Evolutionary conservation across 345 rosid species (phyloP), one percentile per base, ranked within the genome.

Genomic region (Eutrema japonicum): DNA sequence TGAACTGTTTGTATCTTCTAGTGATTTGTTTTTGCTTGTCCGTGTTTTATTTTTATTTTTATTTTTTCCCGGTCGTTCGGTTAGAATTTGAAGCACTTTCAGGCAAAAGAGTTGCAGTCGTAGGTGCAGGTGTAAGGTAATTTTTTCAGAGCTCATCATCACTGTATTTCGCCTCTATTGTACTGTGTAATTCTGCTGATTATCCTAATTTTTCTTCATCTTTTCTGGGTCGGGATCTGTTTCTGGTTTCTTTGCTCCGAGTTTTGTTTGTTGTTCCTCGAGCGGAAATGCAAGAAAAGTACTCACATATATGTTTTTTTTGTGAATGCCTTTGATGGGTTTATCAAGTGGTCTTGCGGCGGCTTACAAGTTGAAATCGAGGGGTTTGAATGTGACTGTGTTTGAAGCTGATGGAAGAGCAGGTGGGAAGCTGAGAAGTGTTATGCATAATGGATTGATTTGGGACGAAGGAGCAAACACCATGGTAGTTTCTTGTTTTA

Each of bases 391-490:
- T 62, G 97, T 94, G 66, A 85, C 85, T 12, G 90, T 94, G 48
- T 88, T 88, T 72, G 97, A 91, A 87, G 85, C 96, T 46, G 96
- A 91, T 75, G 96, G 60, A 60, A 83, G 87, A 76, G 87, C 83
- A 52, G 98, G 98, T 72, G 98, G 98, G 72, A 94, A 82, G 84
- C 78, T 91, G 70, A 85, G 86, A 71, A 91, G 95, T 80, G 84
- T 87, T 69, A 81, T 79, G 6, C 80, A 36, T 48, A 74, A 79
- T 40, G 97, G 83, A 55, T 82, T 94, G 47, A 55, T 88, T 71
- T 94, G 97, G 98, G 98, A 94, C 6, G 90, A 91, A 76, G 98
- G 98, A 78, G 97, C 98, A 12, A 94, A 91, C 82, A 91, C 98
- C 1, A 91, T 94, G 97, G 96, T 94, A 70, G 0, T 27, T 64